Evolutionary conservation across 768 basidiomycete genomes (phyloP).

Genomic region (Amanita jacksonii): DNA sequence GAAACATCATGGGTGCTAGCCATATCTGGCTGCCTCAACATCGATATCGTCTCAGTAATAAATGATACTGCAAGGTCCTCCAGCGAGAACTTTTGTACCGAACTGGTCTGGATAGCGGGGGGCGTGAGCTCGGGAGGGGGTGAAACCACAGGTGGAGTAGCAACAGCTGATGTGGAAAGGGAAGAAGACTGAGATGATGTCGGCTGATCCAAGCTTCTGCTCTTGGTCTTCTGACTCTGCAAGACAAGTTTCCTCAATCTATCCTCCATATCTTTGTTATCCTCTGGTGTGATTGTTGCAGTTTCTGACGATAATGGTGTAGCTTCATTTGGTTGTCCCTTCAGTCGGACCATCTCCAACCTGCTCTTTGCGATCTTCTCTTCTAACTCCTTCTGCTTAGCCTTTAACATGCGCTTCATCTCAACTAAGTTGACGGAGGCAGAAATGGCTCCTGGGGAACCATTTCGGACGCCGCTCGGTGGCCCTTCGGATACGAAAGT

Average conservation of each 20-base stretch:
- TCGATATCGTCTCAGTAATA: constrained; percentile 47
- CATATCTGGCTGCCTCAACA: constrained; percentile 21
- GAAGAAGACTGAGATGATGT: not conserved
- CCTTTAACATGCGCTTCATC: constrained; percentile 28
- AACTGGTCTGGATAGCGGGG: constrained; percentile 6
- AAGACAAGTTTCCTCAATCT: constrained; percentile 28
- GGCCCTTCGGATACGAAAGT: too few relatives aligned
- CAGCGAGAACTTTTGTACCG: constrained; percentile 24
- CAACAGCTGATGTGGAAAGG: not conserved
- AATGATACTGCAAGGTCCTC: constrained; percentile 50
- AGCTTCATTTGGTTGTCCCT: not conserved
- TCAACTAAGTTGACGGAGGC: constrained; percentile 28
- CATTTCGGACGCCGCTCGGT: too few relatives aligned
- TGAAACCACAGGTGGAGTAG: not conserved
- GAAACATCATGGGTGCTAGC: not conserved
- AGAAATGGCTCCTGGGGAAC: constrained; percentile 27
- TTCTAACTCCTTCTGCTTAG: constrained; percentile 36
- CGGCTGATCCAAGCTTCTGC: constrained; percentile 1
- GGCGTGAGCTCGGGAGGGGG: not conserved
- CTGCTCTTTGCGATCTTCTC: constrained; percentile 30
- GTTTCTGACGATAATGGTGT: not conserved
- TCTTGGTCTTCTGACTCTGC: constrained; percentile 27
- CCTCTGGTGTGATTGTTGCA: constrained; percentile 7
- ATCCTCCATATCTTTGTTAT: constrained; percentile 33
- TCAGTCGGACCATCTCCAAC: constrained; percentile 22